Conservation (phyloP, 2,329 filamentous ascomycete genomes). For the Venturia nashicola region DNA sequence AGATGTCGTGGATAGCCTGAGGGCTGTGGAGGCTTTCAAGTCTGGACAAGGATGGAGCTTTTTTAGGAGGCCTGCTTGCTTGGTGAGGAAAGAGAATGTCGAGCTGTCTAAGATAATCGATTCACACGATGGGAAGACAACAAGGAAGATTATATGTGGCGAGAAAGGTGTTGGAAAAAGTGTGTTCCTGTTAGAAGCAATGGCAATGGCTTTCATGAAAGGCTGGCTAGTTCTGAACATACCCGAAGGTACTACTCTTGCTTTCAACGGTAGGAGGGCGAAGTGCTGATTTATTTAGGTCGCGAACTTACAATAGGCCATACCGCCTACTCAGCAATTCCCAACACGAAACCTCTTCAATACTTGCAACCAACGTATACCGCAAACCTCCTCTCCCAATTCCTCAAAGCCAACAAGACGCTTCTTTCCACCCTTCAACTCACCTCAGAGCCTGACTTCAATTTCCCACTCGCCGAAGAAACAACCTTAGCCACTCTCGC, state of each 20-base stretch:
- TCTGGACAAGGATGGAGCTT: slow-evolving; percentile 75
- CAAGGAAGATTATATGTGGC: slow-evolving; percentile 60
- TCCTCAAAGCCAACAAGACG: slow-evolving; percentile 57
- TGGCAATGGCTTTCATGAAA: slow-evolving; percentile 69
- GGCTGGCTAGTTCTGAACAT: slow-evolving; percentile 83
- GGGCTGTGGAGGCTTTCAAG: slow-evolving; percentile 84
- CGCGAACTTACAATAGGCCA: slow-evolving; percentile 70
- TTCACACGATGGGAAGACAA: slow-evolving; percentile 27
- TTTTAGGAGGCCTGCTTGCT: slow-evolving; percentile 67
- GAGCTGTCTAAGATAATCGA: slow-evolving; percentile 55
- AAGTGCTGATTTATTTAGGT: slow-evolving; percentile 32
- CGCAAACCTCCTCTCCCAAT: slow-evolving; percentile 59
- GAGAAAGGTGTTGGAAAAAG: slow-evolving; percentile 73
- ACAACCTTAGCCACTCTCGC: slow-evolving; percentile 56
- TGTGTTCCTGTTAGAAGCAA: slow-evolving; percentile 69
- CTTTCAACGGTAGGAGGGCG: not conserved
- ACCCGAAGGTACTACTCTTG: slow-evolving; percentile 60
- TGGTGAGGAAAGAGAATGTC: slow-evolving; percentile 69
- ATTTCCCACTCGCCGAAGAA: slow-evolving; percentile 46
- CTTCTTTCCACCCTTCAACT: slow-evolving; percentile 45
- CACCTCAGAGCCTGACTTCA: slow-evolving; percentile 30
- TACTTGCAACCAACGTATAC: slow-evolving; percentile 74
- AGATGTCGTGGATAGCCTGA: slow-evolving; percentile 62
- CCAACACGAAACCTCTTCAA: slow-evolving; percentile 36
- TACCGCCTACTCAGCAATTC: slow-evolving; percentile 66